phyloP scores from a whole-genome alignment of 2,329 filamentous ascomycete genomes.

The Ophiostoma fasciatum region DNA sequence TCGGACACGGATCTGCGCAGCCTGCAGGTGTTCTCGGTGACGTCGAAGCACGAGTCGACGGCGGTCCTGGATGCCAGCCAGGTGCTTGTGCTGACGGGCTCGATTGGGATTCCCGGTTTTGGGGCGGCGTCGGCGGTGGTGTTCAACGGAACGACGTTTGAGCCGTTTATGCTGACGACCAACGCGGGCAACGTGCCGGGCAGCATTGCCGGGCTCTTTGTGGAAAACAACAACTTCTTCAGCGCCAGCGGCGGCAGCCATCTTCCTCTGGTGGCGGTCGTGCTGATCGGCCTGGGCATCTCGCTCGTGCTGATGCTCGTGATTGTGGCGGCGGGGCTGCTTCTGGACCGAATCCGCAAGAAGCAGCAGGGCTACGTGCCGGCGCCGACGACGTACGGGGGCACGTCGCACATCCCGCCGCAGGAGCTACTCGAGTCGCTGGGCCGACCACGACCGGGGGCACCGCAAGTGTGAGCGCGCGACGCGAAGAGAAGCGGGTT shows the following conservation, averaged over 20 bases:
- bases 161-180: slow-evolving; percentile 68
- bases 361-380: slow-evolving; percentile 66
- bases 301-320: slow-evolving; percentile 64
- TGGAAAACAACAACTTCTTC: slow-evolving; percentile 69
- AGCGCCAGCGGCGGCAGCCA: slow-evolving; percentile 32
- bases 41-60: slow-evolving; percentile 48
- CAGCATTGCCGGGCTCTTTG: slow-evolving; percentile 69
- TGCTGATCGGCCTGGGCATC: slow-evolving; percentile 68
- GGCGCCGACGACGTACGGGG: slow-evolving; percentile 52
- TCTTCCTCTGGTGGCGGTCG: slow-evolving; percentile 60
- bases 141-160: slow-evolving; percentile 68
- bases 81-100: slow-evolving; percentile 70
- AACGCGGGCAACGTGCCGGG: slow-evolving; percentile 50
- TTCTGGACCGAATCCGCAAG: slow-evolving; percentile 62
- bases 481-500: too few relatives aligned
- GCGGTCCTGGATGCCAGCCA: slow-evolving; percentile 51
- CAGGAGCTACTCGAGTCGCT: slow-evolving; percentile 43
- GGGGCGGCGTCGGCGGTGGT: slow-evolving; percentile 75
- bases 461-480: slow-evolving; percentile 32
- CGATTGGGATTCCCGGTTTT: slow-evolving; percentile 58
- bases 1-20: slow-evolving; percentile 56
- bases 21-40: slow-evolving; percentile 66
- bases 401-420: slow-evolving; percentile 45
- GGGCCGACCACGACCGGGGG: slow-evolving; percentile 30
- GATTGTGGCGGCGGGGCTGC: slow-evolving; percentile 58